Conservation (phyloP, 257 asterid genomes). For the Ophiorrhiza pumila region DNA sequence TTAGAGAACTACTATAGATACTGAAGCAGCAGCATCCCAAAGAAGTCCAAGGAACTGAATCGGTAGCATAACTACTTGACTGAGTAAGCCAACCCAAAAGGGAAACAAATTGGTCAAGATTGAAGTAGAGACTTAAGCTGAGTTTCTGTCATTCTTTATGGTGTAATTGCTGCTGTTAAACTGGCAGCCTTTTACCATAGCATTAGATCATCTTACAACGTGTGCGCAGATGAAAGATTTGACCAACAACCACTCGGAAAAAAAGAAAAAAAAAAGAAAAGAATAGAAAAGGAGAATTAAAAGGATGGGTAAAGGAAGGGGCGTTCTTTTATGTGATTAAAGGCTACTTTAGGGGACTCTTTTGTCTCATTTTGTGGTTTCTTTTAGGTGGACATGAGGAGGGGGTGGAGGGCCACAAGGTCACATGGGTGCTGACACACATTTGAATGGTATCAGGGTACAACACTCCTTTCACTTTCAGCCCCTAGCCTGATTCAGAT, state of each 20-base stretch:
- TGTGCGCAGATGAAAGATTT: not conserved
- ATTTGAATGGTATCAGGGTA: conserved; percentile 35
- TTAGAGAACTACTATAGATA: conserved; percentile 2
- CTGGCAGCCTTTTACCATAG: conserved; percentile 12
- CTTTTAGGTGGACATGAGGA: conserved; percentile 41
- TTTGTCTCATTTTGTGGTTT: conserved; percentile 45
- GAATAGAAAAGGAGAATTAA: not conserved
- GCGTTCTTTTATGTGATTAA: conserved; percentile 34
- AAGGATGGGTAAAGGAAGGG: conserved; percentile 19
- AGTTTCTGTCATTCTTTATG: not conserved
- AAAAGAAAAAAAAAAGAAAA: no score
- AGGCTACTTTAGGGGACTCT: conserved; percentile 36
- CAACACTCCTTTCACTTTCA: conserved; percentile 37
- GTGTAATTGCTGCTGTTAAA: conserved; percentile 14
- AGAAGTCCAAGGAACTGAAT: conserved; percentile 3
- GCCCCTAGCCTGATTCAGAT: conserved; percentile 26
- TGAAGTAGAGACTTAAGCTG: conserved; percentile 3
- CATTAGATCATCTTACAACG: conserved; percentile 14
- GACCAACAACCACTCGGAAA: no score
- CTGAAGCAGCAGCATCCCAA: conserved; percentile 12
- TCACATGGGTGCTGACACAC: conserved; percentile 42
- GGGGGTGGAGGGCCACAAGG: conserved; percentile 36
- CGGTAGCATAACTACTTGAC: conserved; percentile 16
- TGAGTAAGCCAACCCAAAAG: not conserved
- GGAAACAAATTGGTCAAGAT: conserved; percentile 10